Conservation (phyloP, 2,329 filamentous ascomycete genomes). For the Xylariaceae sp. region DNA sequence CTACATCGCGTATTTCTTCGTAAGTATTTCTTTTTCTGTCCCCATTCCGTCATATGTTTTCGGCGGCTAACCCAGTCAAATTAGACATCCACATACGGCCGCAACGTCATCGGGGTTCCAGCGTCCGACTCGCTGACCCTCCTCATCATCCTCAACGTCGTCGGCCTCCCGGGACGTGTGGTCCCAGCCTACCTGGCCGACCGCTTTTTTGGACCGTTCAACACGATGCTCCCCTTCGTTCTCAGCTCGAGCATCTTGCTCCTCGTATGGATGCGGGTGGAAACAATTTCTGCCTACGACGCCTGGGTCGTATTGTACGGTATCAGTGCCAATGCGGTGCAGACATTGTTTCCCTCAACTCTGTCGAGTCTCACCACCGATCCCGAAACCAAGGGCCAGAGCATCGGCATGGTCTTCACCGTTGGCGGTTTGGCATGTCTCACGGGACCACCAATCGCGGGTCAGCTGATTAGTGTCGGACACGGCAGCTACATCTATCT, state of each 20-base stretch:
- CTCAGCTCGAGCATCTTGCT: slow-evolving; percentile 30
- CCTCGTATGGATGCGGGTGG: slow-evolving; percentile 45
- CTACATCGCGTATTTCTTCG: slow-evolving; percentile 43
- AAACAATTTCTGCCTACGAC: slow-evolving; percentile 12
- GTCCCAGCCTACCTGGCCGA: slow-evolving; percentile 44
- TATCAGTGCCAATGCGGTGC: slow-evolving; percentile 21
- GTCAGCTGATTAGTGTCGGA: slow-evolving; percentile 41
- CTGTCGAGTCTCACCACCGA: slow-evolving; percentile 36
- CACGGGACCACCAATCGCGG: slow-evolving; percentile 48
- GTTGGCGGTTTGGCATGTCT: slow-evolving; percentile 40
- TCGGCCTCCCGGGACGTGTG: slow-evolving; percentile 43
- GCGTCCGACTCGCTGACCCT: slow-evolving; percentile 36
- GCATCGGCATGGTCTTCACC: slow-evolving; percentile 51
- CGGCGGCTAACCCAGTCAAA: not conserved
- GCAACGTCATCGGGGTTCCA: slow-evolving; percentile 18
- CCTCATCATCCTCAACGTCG: slow-evolving; percentile 47
- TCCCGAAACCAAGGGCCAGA: slow-evolving; percentile 44
- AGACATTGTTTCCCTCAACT: slow-evolving; percentile 21
- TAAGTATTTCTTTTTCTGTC: slow-evolving; percentile 23
- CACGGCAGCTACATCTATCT: slow-evolving; percentile 42
- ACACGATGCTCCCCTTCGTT: slow-evolving; percentile 39
- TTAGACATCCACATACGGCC: slow-evolving; percentile 3
- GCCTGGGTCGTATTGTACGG: slow-evolving; percentile 21
- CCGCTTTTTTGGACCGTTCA: slow-evolving; percentile 39
- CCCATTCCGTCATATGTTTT: not conserved